Conservation (phyloP, 768 basidiomycete species). For the Peribolospora kevripleyi region DNA sequence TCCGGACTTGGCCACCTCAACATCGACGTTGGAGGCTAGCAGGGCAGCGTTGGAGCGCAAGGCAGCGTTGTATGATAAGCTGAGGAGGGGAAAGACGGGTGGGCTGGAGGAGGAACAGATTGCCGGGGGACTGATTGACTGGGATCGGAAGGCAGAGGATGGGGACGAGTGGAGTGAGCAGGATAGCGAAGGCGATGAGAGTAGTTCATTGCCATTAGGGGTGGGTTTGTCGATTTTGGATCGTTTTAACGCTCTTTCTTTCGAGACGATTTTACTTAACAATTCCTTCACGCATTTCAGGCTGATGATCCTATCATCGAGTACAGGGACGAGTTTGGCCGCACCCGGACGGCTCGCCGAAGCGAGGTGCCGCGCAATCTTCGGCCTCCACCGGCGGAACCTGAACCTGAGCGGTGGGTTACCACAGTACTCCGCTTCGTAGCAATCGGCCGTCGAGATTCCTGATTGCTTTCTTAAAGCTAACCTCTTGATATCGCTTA, state of each 20-base stretch:
- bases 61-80: conserved; percentile 13
- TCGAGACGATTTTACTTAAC: neutral
- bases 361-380: conserved; percentile 6
- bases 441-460: neutral
- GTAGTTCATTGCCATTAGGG: neutral
- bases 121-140: conserved; percentile 13
- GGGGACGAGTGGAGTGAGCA: neutral
- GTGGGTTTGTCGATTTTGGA: neutral
- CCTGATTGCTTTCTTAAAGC: neutral
- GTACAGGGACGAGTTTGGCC: conserved; percentile 12
- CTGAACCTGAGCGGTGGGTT: neutral
- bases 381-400: neutral
- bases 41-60: conserved; percentile 9
- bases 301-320: conserved; percentile 9
- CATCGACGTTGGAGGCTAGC: neutral
- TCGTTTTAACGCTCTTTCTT: neutral
- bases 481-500: neutral
- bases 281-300: neutral
- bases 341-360: conserved; percentile 10
- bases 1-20: neutral
- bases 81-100: conserved; percentile 10
- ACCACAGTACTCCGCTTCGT: neutral
- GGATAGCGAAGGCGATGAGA: neutral
- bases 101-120: conserved; percentile 10
- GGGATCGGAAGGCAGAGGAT: conserved; percentile 9